Evolutionary conservation across 257 asterid species (phyloP), one percentile per base, ranked within the genome.

Genomic region (Solanum peruvianum): DNA sequence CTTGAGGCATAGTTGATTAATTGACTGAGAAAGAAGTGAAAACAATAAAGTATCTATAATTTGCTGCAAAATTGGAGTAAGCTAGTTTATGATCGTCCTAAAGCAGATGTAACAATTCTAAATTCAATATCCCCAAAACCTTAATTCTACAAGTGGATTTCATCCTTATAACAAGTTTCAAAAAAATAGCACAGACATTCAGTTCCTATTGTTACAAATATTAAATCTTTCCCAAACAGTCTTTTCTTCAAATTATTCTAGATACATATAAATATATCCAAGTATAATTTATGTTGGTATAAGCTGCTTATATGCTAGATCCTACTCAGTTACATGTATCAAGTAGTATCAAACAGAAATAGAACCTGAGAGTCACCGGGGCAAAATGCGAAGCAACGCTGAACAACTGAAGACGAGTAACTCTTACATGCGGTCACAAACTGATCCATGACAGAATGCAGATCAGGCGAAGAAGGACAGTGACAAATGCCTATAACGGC

Each of bases 401-500:
- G 94, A 25, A 94, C 98, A n/a, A 97, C 97, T 3, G 98, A 91
- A 73, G 99, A 95, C 27, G 98, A 93, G 87, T 97, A 95, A 33
- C 90, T 85, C 90, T 94, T 97, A 76, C 92, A 93, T 4, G 97
- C 95, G 23, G 93, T 42, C 35, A 92, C 70, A 87, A 95, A 94
- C 62, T 90, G 96, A 52, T 89, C 88, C 86, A 93, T 90, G n/a
- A 95, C 96, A 64, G 93, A 86, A 66, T 89, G 91, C 82, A 96
- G 98, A 94, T 95, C 98, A 85, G 98, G 97, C 31, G 98, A 92
- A 60, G 97, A 91, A 83, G 99, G 98, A 86, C 99, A 95, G 89
- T 97, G 98, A 84, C 95, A 93, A 73, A 97, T 91, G 62, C 98
- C 99, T 87, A 97, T 92, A 42, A 97, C 93, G 35, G 98, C 98